These are phyloP conservation scores for Diaporthe destruens DNA, from an alignment of 2,329 filamentous ascomycete genomes.

Conservation along the genomic window DNA sequence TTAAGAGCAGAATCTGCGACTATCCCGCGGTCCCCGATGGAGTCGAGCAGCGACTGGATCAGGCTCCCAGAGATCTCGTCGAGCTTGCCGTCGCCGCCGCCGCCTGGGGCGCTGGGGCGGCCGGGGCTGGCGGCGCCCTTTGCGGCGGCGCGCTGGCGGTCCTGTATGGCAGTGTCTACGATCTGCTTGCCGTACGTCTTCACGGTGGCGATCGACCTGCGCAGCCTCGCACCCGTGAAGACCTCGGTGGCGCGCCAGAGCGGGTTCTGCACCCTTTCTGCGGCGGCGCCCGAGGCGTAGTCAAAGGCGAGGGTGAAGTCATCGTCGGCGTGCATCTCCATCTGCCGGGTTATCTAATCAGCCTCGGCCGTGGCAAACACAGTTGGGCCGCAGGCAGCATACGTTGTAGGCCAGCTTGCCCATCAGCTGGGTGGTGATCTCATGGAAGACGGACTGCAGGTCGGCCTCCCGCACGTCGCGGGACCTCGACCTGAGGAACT, in stretches of 20 bases:
- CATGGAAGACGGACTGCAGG: slow-evolving; percentile 71
- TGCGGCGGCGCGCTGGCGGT: slow-evolving; percentile 47
- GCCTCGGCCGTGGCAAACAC: slow-evolving; percentile 1
- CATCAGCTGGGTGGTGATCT: slow-evolving; percentile 75
- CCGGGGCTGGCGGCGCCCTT: neutral
- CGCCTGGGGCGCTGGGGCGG: slow-evolving; percentile 37
- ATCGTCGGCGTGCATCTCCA: slow-evolving; percentile 74
- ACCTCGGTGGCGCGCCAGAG: slow-evolving; percentile 71
- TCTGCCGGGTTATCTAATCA: slow-evolving; percentile 52
- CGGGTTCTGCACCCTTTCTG: slow-evolving; percentile 74
- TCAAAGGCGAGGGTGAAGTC: slow-evolving; percentile 73
- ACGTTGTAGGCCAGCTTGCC: slow-evolving; percentile 76
- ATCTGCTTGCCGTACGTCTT: slow-evolving; percentile 69
- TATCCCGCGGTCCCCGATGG: slow-evolving; percentile 65
- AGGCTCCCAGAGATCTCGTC: slow-evolving; percentile 65
- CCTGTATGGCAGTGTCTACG: slow-evolving; percentile 65
- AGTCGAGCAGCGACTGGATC: slow-evolving; percentile 70
- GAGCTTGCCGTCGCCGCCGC: slow-evolving; percentile 47
- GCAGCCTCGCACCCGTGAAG: slow-evolving; percentile 62
- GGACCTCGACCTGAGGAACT: slow-evolving; percentile 51
- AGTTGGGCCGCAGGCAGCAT: slow-evolving; percentile 41
- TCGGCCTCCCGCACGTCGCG: slow-evolving; percentile 57
- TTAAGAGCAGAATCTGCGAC: slow-evolving; percentile 75
- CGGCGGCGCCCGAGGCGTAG: slow-evolving; percentile 70
- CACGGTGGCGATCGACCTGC: slow-evolving; percentile 62